Evolutionary conservation across 2,329 filamentous ascomycete genomes (phyloP).

Genomic region (Tolypocladium capitatum): DNA sequence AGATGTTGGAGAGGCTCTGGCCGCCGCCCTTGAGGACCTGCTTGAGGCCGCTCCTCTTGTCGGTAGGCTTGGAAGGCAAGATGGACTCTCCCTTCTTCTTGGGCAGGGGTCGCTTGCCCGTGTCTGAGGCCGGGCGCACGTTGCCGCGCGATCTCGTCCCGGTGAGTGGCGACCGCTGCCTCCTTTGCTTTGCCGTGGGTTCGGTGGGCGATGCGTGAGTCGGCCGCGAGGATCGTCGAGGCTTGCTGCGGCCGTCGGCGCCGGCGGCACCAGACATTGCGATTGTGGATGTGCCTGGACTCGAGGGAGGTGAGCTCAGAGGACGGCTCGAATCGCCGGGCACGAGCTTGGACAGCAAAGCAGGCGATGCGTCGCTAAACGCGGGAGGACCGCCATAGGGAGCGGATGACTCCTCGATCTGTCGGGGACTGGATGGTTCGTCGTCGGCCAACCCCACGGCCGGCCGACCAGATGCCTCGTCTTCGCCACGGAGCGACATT

Average conservation of each 20-base stretch:
- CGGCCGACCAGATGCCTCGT: slow-evolving; percentile 12
- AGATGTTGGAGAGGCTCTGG: slow-evolving; percentile 33
- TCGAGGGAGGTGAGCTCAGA: neutral
- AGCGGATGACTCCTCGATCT: neutral
- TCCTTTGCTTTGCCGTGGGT: slow-evolving; percentile 32
- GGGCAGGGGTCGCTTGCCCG: slow-evolving; percentile 5
- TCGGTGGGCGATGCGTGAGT: neutral
- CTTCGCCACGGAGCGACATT: slow-evolving; percentile 23
- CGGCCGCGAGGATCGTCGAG: neutral
- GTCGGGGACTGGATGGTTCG: slow-evolving; percentile 1
- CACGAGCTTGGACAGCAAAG: neutral
- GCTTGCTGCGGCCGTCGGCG: slow-evolving; percentile 8
- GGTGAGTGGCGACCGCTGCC: slow-evolving; percentile 22
- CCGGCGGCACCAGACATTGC: neutral
- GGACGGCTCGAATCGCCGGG: neutral
- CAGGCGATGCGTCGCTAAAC: neutral
- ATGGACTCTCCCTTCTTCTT: slow-evolving; percentile 17
- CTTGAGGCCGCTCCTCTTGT: slow-evolving; percentile 19
- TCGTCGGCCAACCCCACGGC: slow-evolving; percentile 16
- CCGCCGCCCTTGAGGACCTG: slow-evolving; percentile 38
- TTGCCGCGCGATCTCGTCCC: slow-evolving; percentile 8
- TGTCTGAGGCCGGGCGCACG: slow-evolving; percentile 1
- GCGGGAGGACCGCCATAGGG: neutral
- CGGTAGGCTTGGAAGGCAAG: slow-evolving; percentile 5
- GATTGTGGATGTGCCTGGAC: neutral